Percentiles rank a stretch among this genome's conserved stretches.
phyloP scores from a whole-genome alignment of 78 protist species.

The Speleostelium caveatum region DNA sequence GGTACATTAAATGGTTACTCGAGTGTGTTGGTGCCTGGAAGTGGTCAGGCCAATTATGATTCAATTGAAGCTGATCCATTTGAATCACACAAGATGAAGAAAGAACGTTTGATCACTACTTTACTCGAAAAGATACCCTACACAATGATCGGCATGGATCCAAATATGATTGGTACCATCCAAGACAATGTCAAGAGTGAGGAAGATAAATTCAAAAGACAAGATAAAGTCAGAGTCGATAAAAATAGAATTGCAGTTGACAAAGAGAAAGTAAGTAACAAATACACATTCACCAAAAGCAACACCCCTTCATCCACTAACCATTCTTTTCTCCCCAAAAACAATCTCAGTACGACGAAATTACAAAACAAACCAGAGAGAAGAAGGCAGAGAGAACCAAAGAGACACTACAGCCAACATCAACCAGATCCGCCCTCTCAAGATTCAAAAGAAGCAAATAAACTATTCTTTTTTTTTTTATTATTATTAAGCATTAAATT shows the following conservation, averaged over 20 bases:
- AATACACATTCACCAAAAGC: no score
- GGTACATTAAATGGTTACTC: constrained; percentile 87
- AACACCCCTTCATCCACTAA: no score
- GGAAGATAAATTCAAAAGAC: constrained; percentile 31
- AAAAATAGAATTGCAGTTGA: constrained; percentile 16
- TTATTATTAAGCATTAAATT: background rate
- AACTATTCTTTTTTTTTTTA: background rate
- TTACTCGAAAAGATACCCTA: constrained; percentile 92
- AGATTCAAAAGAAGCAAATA: constrained; percentile 43
- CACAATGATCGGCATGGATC: constrained; percentile 75
- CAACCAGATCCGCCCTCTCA: constrained; percentile 45
- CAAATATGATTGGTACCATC: constrained; percentile 60
- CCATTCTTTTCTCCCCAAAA: no score
- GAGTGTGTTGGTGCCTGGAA: constrained; percentile 86
- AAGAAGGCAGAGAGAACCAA: constrained; percentile 15
- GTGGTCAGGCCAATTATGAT: constrained; percentile 98
- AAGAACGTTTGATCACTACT: constrained; percentile 83
- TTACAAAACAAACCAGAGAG: constrained; percentile 3
- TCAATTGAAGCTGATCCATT: constrained; percentile 96
- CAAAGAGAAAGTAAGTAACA: constrained; percentile 25
- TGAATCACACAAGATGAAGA: constrained; percentile 84
- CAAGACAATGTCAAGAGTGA: constrained; percentile 28
- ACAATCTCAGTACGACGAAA: no score
- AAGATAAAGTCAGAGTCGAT: constrained; percentile 8
- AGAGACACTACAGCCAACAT: constrained; percentile 32